Evolutionary conservation across 768 basidiomycete genomes (phyloP), one percentile per base, ranked within the genome.

Genomic region (Gelatoporia subvermispora): DNA sequence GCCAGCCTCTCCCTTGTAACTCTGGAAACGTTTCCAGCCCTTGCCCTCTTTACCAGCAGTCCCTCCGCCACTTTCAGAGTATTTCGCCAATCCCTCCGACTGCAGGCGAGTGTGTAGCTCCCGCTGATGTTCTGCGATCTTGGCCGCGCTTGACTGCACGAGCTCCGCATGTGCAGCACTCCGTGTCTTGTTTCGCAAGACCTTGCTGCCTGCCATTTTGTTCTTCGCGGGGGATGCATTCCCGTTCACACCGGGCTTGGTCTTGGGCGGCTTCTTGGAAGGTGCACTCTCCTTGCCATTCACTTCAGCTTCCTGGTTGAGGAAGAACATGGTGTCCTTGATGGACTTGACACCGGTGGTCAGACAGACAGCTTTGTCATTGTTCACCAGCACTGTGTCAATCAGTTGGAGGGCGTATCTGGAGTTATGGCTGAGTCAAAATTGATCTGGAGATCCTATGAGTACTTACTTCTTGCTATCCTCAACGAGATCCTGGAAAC

Each of bases 11-110:
- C 94, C 88, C 68, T 93, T 93, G 69, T 97, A 99, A 58, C 93
- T 95, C 70, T 92, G 92, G 72, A 95, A 98, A 52, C 84, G 81
- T 65, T 94, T 95, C 87, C 93, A 94, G 13, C 83, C 80, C 65
- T 98, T 97, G 34, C 90, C 91, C 60, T 93, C 85, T 57, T 90
- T 92, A 13, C 85, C 86, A 36, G 78, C 78, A 18, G 72, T 71
- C 0, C 81, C 88, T 28, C 78, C 84, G 7, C 85, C 89, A 47
- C 85, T 87, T 59, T 90, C 89, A 1, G 89, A 87, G 63, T 82
- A 96, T 61, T 81, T 85, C 50, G 85, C 78, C 35, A 97, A 60
- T 15, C 95, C 96, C 37, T 86, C 85, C 2, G 74, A 65, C 59
- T 96, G 93, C 38, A 93, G 68, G 53, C 75, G 75, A 28, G 72